These are phyloP conservation scores for Sarocladium oryzae DNA, from an alignment of 2,329 filamentous ascomycete genomes.

Conservation along the genomic window DNA sequence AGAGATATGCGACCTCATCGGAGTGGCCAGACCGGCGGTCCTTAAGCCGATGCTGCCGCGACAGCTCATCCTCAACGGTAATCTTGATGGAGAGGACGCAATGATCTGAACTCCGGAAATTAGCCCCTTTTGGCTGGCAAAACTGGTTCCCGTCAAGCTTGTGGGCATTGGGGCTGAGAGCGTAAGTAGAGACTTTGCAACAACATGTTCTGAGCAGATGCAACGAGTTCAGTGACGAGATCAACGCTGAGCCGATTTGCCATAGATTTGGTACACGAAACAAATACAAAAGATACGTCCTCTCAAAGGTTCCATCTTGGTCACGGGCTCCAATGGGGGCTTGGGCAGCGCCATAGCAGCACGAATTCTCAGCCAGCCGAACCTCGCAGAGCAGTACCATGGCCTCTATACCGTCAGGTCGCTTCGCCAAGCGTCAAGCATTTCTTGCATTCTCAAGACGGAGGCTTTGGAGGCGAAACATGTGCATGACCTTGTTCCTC, in stretches of 20 bases:
- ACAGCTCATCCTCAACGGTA: conserved; percentile 26
- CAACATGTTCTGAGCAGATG: background rate
- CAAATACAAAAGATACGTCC: background rate
- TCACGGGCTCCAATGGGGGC: conserved; percentile 34
- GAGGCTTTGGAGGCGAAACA: too few relatives aligned
- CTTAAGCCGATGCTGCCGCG: conserved; percentile 31
- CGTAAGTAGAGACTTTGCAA: background rate
- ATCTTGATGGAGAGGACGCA: conserved; percentile 18
- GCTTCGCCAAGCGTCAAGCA: conserved; percentile 16
- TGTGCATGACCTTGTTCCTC: too few relatives aligned
- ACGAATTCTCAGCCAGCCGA: conserved; percentile 20
- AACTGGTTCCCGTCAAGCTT: background rate
- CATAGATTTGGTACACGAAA: background rate
- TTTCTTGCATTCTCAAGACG: conserved; percentile 15
- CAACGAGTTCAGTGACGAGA: too few relatives aligned
- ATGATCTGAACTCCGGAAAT: background rate
- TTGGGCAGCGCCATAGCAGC: conserved; percentile 28
- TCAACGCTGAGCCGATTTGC: background rate
- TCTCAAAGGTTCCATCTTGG: conserved; percentile 23
- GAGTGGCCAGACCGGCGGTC: conserved; percentile 31
- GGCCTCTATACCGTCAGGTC: conserved; percentile 32
- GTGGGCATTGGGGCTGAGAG: conserved; percentile 4
- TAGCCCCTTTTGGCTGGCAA: background rate
- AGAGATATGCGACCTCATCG: conserved; percentile 35
- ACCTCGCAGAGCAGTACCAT: conserved; percentile 24